phyloP scores from a whole-genome alignment of 495 filamentous ascomycete genomes.

The Chaetomium tenue region DNA sequence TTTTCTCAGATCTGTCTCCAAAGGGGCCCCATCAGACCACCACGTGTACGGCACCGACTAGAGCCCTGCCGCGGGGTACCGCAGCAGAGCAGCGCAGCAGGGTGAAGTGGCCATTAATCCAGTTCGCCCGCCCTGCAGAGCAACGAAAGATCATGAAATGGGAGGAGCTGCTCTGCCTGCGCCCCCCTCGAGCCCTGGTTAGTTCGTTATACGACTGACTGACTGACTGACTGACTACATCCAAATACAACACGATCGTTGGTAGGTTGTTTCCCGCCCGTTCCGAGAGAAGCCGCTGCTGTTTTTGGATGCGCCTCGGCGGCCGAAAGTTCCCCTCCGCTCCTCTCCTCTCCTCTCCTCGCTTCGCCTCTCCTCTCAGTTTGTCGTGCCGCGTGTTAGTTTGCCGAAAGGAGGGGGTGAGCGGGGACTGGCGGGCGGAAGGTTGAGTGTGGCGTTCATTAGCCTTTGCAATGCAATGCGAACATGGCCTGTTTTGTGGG shows the following conservation, averaged over 20 bases:
- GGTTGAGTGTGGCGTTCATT: constrained; percentile 1
- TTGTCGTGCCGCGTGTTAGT: not conserved
- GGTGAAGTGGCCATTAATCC: not conserved
- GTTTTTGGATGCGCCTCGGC: not conserved
- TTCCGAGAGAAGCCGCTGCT: not conserved
- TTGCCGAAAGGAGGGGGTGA: not conserved
- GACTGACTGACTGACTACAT: too few relatives aligned
- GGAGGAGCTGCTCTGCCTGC: too few relatives aligned
- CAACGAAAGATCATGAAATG: too few relatives aligned
- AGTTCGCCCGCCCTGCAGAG: too few relatives aligned
- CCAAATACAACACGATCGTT: too few relatives aligned
- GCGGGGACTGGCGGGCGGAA: not conserved
- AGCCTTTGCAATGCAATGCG: not conserved
- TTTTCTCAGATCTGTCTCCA: not conserved
- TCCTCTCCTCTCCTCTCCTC: too few relatives aligned
- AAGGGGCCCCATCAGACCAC: not conserved
- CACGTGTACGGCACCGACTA: constrained; percentile 8
- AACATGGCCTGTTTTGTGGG: not conserved
- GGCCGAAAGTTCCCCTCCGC: not conserved
- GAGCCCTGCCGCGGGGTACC: constrained; percentile 1
- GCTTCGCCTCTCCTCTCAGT: too few relatives aligned
- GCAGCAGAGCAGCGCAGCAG: not conserved
- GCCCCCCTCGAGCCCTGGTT: too few relatives aligned
- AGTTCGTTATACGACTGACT: too few relatives aligned
- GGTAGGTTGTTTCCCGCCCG: too few relatives aligned